These are phyloP conservation scores for Luvunga scandens DNA, from an alignment of 345 rosid genomes.

Conservation along the genomic window DNA sequence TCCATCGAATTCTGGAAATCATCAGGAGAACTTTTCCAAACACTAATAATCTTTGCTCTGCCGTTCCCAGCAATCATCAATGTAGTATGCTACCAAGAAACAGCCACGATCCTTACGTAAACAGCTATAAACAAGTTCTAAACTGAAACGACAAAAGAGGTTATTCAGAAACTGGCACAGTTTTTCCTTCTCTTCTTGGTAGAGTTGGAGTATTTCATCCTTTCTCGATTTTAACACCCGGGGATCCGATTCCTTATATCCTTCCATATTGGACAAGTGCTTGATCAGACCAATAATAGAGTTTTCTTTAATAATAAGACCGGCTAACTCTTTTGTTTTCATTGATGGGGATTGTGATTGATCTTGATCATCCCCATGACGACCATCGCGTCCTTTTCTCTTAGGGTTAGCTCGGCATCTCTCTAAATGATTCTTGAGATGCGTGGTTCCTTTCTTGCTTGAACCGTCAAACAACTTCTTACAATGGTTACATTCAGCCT, in stretches of 20 bases:
- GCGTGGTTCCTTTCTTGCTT: too few relatives aligned
- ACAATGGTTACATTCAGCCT: too few relatives aligned
- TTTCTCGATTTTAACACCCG: not conserved
- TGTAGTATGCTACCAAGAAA: not conserved
- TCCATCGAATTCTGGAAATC: too few relatives aligned
- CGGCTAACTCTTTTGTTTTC: too few relatives aligned
- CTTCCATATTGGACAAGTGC: not conserved
- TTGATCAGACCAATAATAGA: not conserved
- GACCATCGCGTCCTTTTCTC: too few relatives aligned
- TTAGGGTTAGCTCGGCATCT: too few relatives aligned
- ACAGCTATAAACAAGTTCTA: accelerated
- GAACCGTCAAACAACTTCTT: too few relatives aligned
- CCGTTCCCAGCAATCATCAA: not conserved
- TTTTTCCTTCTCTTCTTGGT: too few relatives aligned
- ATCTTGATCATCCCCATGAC: too few relatives aligned
- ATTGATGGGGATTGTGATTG: too few relatives aligned
- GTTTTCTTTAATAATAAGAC: not conserved
- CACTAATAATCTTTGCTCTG: not conserved
- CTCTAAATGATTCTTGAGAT: too few relatives aligned
- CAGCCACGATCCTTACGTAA: too few relatives aligned
- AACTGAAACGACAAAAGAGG: not conserved
- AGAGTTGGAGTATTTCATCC: not conserved
- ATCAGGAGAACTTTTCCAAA: accelerated
- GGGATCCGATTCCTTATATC: not conserved
- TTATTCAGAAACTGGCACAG: not conserved